A percentile compares a stretch with the other conserved stretches of the same genome.
phyloP scores from a whole-genome alignment of 1,139 yeast genomes.

The Saccharomyces hybrid region DNA sequence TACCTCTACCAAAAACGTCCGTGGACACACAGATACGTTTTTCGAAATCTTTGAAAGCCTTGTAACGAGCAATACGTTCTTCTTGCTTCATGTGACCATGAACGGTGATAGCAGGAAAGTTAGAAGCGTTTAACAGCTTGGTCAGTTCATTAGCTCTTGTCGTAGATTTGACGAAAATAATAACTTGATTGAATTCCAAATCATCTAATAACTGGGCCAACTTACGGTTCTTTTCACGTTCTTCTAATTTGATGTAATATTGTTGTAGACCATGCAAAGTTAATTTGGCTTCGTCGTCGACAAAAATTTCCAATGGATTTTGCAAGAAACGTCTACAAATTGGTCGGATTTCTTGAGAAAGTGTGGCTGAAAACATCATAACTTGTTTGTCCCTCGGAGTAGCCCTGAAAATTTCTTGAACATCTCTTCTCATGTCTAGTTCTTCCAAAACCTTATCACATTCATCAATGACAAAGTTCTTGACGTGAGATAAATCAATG shows the following conservation, averaged over 20 bases:
- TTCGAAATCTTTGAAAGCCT: conserved; percentile 94
- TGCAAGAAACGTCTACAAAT: conserved; percentile 97
- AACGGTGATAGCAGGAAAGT: conserved; percentile 96
- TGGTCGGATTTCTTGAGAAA: conserved; percentile 91
- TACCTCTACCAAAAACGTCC: conserved; percentile 98
- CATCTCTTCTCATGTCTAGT: conserved; percentile 95
- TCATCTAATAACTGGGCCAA: conserved; percentile 88
- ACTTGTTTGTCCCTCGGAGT: conserved; percentile 99
- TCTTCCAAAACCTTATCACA: conserved; percentile 96
- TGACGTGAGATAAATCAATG: conserved; percentile 79
- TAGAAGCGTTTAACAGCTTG: conserved; percentile 81
- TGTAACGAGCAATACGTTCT: conserved; percentile 96
- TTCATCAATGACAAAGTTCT: conserved; percentile 94
- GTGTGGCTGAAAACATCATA: conserved; percentile 98
- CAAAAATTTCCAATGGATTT: conserved; percentile 94
- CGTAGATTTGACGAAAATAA: conserved; percentile 89
- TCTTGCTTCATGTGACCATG: conserved; percentile 96
- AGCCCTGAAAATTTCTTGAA: conserved; percentile 94
- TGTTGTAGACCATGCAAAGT: conserved; percentile 98
- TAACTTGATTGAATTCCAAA: conserved; percentile 96
- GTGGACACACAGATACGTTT: conserved; percentile 98
- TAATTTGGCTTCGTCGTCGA: conserved; percentile 95
- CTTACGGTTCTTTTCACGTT: conserved; percentile 89
- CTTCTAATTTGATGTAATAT: conserved; percentile 82
- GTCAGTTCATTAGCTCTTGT: conserved; percentile 89